Evolutionary conservation across 2,329 filamentous ascomycete genomes (phyloP).

Genomic region (Ascochyta rabiei): DNA sequence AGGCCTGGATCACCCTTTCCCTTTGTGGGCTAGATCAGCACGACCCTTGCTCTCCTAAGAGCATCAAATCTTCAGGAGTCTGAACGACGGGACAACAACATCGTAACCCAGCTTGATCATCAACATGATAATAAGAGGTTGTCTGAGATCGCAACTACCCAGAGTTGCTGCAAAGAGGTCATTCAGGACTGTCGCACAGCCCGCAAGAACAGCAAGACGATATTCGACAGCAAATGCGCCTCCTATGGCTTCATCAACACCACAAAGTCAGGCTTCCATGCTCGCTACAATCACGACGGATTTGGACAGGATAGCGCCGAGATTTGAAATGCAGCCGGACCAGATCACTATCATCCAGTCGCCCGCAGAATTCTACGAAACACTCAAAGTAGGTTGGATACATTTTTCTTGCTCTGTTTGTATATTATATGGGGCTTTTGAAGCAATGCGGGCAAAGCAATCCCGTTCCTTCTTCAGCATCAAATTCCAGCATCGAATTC

Average conservation of each 20-base stretch:
- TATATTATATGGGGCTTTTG: neutral
- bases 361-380: slow-evolving; percentile 88
- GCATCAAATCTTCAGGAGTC: slow-evolving; percentile 38
- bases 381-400: slow-evolving; percentile 71
- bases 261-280: slow-evolving; percentile 58
- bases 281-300: slow-evolving; percentile 71
- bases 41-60: slow-evolving; percentile 20
- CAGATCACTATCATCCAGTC: slow-evolving; percentile 80
- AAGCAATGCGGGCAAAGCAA: neutral
- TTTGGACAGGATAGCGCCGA: slow-evolving; percentile 87
- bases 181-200: slow-evolving; percentile 19
- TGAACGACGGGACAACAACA: slow-evolving; percentile 3
- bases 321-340: slow-evolving; percentile 82
- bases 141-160: slow-evolving; percentile 33
- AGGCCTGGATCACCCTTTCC: slow-evolving; percentile 18
- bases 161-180: slow-evolving; percentile 22
- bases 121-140: slow-evolving; percentile 45
- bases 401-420: neutral
- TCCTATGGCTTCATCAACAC: slow-evolving; percentile 34
- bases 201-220: slow-evolving; percentile 28
- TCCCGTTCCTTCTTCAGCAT: neutral
- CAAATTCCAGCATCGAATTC: neutral
- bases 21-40: slow-evolving; percentile 6
- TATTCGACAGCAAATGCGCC: slow-evolving; percentile 44
- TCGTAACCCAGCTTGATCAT: neutral